phyloP scores from a whole-genome alignment of 176 grass and related monocot genomes.

The Rhipidocladum racemiflorum region DNA sequence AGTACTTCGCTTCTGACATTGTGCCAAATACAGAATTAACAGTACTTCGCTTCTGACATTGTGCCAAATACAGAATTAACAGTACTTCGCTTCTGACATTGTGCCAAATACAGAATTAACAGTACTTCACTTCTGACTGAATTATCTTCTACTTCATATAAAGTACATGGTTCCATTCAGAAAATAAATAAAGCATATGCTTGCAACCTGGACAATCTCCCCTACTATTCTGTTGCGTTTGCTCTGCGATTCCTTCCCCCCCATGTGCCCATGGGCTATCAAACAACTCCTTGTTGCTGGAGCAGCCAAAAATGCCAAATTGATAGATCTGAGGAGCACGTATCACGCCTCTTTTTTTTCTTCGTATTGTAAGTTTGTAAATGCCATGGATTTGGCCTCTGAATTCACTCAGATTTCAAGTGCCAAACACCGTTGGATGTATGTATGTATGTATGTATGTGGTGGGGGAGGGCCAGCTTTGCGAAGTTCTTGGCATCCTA shows the following conservation, averaged over 20 bases:
- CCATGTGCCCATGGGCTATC: slow-evolving; percentile 40
- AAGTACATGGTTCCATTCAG: background rate
- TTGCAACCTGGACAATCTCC: slow-evolving; percentile 32
- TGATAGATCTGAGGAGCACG: slow-evolving; percentile 17
- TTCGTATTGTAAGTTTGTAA: background rate
- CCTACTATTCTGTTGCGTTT: slow-evolving; percentile 30
- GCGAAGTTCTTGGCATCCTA: background rate
- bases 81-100: too few species aligned
- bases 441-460: too few species aligned
- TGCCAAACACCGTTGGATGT: background rate
- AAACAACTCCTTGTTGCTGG: slow-evolving; percentile 37
- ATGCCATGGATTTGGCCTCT: background rate
- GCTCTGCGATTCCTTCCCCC: slow-evolving; percentile 20
- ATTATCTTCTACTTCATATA: slow-evolving; percentile 10
- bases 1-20: background rate
- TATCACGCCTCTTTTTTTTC: background rate
- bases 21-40: background rate
- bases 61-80: too few species aligned
- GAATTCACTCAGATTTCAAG: background rate
- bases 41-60: background rate
- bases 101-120: background rate
- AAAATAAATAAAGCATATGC: background rate
- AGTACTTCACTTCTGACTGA: background rate
- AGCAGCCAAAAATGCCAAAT: background rate
- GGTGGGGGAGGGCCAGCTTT: too few species aligned